Evolutionary conservation across 2,329 filamentous ascomycete genomes (phyloP).

Genomic region (Venturia asperata): DNA sequence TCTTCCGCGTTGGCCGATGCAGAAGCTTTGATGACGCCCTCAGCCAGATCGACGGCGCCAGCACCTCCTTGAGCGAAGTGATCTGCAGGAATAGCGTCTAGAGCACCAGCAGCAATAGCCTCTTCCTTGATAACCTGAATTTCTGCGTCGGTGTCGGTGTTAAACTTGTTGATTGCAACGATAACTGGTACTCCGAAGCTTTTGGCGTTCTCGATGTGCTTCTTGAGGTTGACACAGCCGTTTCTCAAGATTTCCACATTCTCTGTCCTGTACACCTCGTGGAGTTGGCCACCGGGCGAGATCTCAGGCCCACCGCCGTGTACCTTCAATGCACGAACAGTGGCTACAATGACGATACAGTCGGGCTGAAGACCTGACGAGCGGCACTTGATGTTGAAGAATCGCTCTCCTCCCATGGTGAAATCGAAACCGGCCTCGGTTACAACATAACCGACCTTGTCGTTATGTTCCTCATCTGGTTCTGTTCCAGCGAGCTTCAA

Average conservation of each 20-base stretch:
- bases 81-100: constrained; percentile 87
- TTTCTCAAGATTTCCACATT: constrained; percentile 84
- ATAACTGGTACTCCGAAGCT: constrained; percentile 88
- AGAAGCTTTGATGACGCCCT: constrained; percentile 75
- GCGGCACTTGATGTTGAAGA: constrained; percentile 99
- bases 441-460: constrained; percentile 85
- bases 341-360: constrained; percentile 90
- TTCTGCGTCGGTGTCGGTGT: constrained; percentile 88
- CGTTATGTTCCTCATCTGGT: constrained; percentile 72
- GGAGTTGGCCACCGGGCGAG: constrained; percentile 74
- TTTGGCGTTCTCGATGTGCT: constrained; percentile 88
- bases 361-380: constrained; percentile 89
- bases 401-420: constrained; percentile 98
- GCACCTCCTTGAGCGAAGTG: constrained; percentile 95
- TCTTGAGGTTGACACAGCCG: constrained; percentile 89
- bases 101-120: constrained; percentile 81
- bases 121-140: constrained; percentile 85
- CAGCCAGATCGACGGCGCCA: constrained; percentile 81
- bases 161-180: constrained; percentile 94
- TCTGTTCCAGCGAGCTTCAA: constrained; percentile 95
- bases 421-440: constrained; percentile 99
- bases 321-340: constrained; percentile 90
- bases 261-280: constrained; percentile 84
- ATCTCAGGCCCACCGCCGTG: constrained; percentile 96
- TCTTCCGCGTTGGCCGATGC: constrained; percentile 66